Evolutionary conservation across 805 yeast species (phyloP), one percentile per base, ranked within the genome.

Genomic region (Yarrowia sp.): DNA sequence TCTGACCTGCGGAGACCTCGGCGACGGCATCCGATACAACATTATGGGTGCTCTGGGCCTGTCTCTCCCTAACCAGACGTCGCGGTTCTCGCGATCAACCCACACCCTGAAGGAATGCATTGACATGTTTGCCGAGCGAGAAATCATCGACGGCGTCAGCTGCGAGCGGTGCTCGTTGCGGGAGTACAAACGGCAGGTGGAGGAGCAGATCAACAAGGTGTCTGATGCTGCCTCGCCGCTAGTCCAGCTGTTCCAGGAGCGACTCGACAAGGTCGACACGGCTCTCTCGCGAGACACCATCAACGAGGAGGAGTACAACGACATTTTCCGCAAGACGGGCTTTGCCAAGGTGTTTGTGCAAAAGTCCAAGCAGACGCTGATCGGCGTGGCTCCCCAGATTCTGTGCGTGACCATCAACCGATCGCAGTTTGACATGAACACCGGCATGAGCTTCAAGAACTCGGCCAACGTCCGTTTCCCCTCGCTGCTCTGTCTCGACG

Each of bases 61-160:
- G 19, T 38, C 61, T 19, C 22, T 55, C 7, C 61, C 61, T n/a
- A 55, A 39, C 38, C 61, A 38, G 19, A 55, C 36, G 2, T 27
- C 47, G 7, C 46, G 61, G 21, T 55, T 18, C 36, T 38, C 47
- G 1, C 35, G 61, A 27, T 38, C 46, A 18, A 53, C 46, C 32
- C 64, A 49, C 27, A 65, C 16, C 2, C 62, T 73, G 7, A 63
- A 67, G 7, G 67, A 66, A 6, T 67, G 74, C 31, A 65, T 74
- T 6, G 62, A 61, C 9, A 71, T 68, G 31, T 74, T 73, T 66
- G 68, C 72, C 39, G 68, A 82, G 62, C 89, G 92, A 38, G 99
- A 93, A 71, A 83, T 88, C 21, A 91, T 93, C 63, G 92, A 90
- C 66, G 97, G 91, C 47, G 99, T 93, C 35, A 93, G 91, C 73